phyloP scores from a whole-genome alignment of 2,329 filamentous ascomycete species.

The Apiospora pterosperma region DNA sequence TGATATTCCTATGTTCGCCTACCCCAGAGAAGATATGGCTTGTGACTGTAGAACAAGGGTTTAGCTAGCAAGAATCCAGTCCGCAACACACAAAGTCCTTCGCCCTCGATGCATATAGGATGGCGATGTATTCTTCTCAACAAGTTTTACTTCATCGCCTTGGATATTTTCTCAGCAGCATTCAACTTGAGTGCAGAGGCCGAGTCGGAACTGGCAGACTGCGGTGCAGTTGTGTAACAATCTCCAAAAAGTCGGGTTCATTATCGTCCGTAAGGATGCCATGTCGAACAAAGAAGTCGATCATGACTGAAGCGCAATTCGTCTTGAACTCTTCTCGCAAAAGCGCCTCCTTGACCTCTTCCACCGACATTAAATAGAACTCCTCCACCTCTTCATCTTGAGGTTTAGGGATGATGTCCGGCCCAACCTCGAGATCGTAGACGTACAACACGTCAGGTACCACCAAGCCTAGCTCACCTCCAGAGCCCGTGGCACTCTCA shows the following conservation, averaged over 20 bases:
- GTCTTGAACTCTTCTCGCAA: slow-evolving; percentile 65
- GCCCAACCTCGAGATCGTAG: slow-evolving; percentile 62
- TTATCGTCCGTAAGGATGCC: slow-evolving; percentile 62
- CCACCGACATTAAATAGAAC: slow-evolving; percentile 55
- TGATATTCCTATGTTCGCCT: too few relatives aligned
- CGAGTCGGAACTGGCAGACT: slow-evolving; percentile 16
- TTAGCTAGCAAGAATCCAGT: too few relatives aligned
- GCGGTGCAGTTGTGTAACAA: slow-evolving; percentile 34
- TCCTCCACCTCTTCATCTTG: slow-evolving; percentile 57
- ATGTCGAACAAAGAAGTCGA: slow-evolving; percentile 71
- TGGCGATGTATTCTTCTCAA: too few relatives aligned
- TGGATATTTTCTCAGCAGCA: neutral
- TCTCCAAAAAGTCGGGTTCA: slow-evolving; percentile 64
- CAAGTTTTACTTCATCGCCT: too few relatives aligned
- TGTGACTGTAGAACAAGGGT: too few relatives aligned
- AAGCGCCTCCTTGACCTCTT: slow-evolving; percentile 52
- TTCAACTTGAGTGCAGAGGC: too few relatives aligned
- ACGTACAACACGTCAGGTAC: slow-evolving; percentile 69
- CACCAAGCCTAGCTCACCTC: slow-evolving; percentile 58
- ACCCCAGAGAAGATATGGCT: too few relatives aligned
- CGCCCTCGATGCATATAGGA: too few relatives aligned
- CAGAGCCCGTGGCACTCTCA: slow-evolving; percentile 57
- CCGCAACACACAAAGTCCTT: too few relatives aligned
- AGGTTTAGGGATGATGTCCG: slow-evolving; percentile 54
- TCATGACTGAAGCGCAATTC: slow-evolving; percentile 63